These are phyloP conservation scores for Neohortaea acidophila DNA, from an alignment of 495 filamentous ascomycete species.

Conservation along the genomic window DNA sequence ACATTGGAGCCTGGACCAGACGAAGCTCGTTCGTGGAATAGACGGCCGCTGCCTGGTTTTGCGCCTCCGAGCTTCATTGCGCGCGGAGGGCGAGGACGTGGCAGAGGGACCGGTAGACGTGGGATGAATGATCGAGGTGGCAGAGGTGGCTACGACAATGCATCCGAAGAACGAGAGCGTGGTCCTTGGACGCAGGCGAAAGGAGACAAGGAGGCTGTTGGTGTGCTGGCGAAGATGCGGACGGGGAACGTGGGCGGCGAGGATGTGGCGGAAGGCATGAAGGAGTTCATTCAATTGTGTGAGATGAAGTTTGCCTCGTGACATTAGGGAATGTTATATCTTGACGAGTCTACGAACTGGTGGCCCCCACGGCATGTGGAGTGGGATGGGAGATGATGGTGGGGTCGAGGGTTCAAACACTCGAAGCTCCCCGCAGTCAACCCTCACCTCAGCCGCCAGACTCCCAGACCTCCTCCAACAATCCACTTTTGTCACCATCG, in stretches of 20 bases:
- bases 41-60: constrained; percentile 5
- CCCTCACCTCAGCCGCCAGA: no score
- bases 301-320: no score
- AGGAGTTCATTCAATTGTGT: no score
- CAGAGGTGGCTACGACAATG: constrained; percentile 8
- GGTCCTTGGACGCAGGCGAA: constrained; percentile 28
- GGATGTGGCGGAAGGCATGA: neutral
- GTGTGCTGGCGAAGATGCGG: neutral
- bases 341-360: no score
- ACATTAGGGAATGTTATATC: no score
- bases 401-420: no score
- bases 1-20: constrained; percentile 23
- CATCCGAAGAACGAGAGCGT: constrained; percentile 22
- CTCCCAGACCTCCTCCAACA: no score
- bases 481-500: no score
- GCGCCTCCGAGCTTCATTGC: neutral
- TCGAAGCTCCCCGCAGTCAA: no score
- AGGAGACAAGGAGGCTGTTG: constrained; percentile 1
- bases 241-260: neutral
- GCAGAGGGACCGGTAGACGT: constrained; percentile 35
- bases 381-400: no score
- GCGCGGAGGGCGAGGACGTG: constrained; percentile 30
- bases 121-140: constrained; percentile 35
- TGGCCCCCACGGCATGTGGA: no score
- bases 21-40: constrained; percentile 12